Evolutionary conservation across 306 rosid genomes (phyloP), one percentile per base, ranked within the genome.

Genomic region (Cucumis hystrix): DNA sequence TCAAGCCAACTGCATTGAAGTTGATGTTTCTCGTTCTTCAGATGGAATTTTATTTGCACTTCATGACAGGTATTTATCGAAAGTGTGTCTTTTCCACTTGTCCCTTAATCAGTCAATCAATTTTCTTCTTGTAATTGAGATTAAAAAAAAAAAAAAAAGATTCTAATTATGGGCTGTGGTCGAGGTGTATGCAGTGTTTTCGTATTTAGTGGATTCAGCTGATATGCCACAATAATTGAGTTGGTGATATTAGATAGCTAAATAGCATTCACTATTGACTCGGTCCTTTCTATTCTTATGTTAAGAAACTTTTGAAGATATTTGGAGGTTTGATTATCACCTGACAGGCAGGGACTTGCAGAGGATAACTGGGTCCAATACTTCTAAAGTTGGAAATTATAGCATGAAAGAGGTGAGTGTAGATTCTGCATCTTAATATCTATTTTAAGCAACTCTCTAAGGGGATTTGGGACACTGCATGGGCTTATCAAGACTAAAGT

Each of bases 271-370:
- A 66, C 2, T 47, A 0, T 47, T 12, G 52, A 52, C 55, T 21
- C 74, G 0, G 71, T 20, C 23, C 13, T 67, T 17, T 43, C 0
- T 43, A 45, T 70, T 70, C 39, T 45, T 21, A 14, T 70, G 25
- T 63, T 47, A 74, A 59, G 45, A 45, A 78, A 74, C 76, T 58
- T 51, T 77, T 79, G 75, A 75, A 77, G 72, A 63, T 74, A 59
- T 83, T 83, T 80, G 82, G 87, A 80, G 84, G 80, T 84, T 84
- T 89, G 82, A 87, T 89, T 86, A 78, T 85, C 79, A 80, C 78
- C 79, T 87, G 83, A 76, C 92, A 91, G 97, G 92, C 97, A 93
- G 98, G 97, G 98, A 93, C 88, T 90, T 93, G 92, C 98, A 93
- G 86, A 79, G 79, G 65, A 76, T 91, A 78, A 87, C 97, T 79